A percentile compares a stretch with the other conserved stretches of the same genome.
phyloP scores from a whole-genome alignment of 495 filamentous ascomycete species.

The Hyaloscypha variabilis region DNA sequence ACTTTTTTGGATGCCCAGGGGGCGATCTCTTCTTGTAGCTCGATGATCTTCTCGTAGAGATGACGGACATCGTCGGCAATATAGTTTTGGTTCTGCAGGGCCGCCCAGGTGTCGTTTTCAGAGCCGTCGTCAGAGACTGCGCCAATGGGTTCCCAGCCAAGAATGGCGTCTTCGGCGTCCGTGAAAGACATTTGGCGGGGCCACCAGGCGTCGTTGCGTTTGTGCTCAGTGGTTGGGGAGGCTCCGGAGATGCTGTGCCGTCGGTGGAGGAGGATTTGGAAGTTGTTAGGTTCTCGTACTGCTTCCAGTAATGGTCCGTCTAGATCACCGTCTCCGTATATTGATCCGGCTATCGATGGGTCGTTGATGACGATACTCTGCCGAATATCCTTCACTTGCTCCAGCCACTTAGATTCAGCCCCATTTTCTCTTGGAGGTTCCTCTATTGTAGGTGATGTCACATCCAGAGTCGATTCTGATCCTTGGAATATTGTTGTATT shows the following conservation, averaged over 20 bases:
- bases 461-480: slow-evolving; percentile 24
- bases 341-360: slow-evolving; percentile 44
- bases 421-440: slow-evolving; percentile 13
- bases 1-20: slow-evolving; percentile 73
- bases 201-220: slow-evolving; percentile 62
- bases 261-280: slow-evolving; percentile 41
- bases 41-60: slow-evolving; percentile 52
- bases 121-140: slow-evolving; percentile 31
- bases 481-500: slow-evolving; percentile 15
- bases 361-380: slow-evolving; percentile 26
- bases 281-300: slow-evolving; percentile 34
- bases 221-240: slow-evolving; percentile 33
- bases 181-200: slow-evolving; percentile 87
- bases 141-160: slow-evolving; percentile 59
- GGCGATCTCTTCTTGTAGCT: slow-evolving; percentile 51
- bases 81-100: slow-evolving; percentile 49
- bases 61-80: slow-evolving; percentile 61
- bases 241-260: slow-evolving; percentile 51
- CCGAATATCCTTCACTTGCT: slow-evolving; percentile 26
- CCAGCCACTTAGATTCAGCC: slow-evolving; percentile 26
- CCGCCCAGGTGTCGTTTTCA: slow-evolving; percentile 32
- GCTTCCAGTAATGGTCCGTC: slow-evolving; percentile 42
- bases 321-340: slow-evolving; percentile 46
- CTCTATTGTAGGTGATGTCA: background rate
- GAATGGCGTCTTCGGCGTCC: slow-evolving; percentile 81